Percentiles rank a stretch among this genome's conserved stretches.
These are phyloP conservation scores for Lumnitzera littorea DNA, from an alignment of 345 rosid species.

Conservation along the genomic window DNA sequence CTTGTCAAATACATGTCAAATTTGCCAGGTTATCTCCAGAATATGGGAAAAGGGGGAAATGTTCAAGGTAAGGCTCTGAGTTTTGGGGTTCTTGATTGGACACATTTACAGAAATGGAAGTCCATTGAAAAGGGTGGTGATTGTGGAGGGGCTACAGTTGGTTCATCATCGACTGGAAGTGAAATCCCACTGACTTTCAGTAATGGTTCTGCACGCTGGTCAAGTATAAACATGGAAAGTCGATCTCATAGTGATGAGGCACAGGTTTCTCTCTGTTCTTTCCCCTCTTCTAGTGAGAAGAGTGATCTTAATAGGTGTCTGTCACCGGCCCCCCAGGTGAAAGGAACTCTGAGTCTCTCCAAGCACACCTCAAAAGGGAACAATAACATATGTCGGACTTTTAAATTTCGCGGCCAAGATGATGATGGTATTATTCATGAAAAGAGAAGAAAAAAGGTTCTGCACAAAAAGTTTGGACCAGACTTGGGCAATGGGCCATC, in stretches of 20 bases:
- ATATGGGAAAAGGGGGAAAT: constrained; percentile 35
- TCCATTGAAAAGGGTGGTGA: constrained; percentile 17
- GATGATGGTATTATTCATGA: background rate
- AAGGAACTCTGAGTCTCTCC: too few species aligned
- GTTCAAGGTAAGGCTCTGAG: constrained; percentile 56
- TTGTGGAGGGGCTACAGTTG: constrained; percentile 16
- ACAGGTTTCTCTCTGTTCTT: constrained; percentile 19
- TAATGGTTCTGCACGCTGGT: constrained; percentile 20
- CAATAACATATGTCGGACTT: too few species aligned
- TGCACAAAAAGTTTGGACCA: constrained; percentile 12
- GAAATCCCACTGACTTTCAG: constrained; percentile 17
- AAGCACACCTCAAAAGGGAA: too few species aligned
- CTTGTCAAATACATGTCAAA: constrained; percentile 72
- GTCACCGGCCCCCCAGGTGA: too few species aligned
- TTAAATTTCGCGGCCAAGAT: too few species aligned
- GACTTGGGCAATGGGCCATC: constrained; percentile 11
- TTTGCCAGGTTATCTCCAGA: constrained; percentile 70
- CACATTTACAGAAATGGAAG: constrained; percentile 61
- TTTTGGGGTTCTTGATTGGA: constrained; percentile 92
- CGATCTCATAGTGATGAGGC: constrained; percentile 14
- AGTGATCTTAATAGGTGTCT: constrained; percentile 10
- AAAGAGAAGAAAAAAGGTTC: constrained; percentile 12
- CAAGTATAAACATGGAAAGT: constrained; percentile 20
- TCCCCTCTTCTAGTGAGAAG: constrained; percentile 15
- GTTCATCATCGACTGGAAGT: constrained; percentile 16